Conservation (phyloP, 140 eudicot species). For the Ambrosia hybrid region DNA sequence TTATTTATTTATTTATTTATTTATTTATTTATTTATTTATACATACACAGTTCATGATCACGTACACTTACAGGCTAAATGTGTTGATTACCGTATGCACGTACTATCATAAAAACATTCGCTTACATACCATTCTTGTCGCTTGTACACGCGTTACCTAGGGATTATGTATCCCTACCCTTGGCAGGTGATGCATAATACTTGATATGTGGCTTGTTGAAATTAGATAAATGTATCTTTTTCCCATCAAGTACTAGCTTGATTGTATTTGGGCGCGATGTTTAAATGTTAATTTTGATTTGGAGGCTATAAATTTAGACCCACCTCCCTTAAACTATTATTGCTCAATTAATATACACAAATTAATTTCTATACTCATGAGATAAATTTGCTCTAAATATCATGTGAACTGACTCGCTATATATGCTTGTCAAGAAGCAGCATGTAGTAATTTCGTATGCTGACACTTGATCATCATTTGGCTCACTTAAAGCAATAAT, state of each 20-base stretch:
- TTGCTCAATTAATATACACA: background rate
- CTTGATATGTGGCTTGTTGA: background rate
- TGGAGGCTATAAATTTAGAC: background rate
- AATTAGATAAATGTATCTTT: background rate
- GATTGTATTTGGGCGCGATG: background rate
- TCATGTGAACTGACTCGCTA: background rate
- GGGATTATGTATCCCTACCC: background rate
- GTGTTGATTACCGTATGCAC: background rate
- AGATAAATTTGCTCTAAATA: background rate
- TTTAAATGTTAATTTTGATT: background rate
- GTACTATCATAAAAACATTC: background rate
- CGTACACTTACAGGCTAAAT: background rate
- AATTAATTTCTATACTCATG: background rate
- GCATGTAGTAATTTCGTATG: background rate
- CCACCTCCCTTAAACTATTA: background rate
- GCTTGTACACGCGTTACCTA: background rate
- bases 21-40: no score
- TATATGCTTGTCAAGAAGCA: background rate
- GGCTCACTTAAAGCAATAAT: background rate
- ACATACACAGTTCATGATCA: no score
- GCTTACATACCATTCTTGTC: background rate
- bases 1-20: no score
- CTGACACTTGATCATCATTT: conserved; percentile 1
- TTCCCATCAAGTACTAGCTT: background rate
- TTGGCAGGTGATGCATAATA: background rate